Base-by-base conservation (phyloP, 1,284 basidiomycete genomes). In the Ceratobasidium sp. region DNA sequence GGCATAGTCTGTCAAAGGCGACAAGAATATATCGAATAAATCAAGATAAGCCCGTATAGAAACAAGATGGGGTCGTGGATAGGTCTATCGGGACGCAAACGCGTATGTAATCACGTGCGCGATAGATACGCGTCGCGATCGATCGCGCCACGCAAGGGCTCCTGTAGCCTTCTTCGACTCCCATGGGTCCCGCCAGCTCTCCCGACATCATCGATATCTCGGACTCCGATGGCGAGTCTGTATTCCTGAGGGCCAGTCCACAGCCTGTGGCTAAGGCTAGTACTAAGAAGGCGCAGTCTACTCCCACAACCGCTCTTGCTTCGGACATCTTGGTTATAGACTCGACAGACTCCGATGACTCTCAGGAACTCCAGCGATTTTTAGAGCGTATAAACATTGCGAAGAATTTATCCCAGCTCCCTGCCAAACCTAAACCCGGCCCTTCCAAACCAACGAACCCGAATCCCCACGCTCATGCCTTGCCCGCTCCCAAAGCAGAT, bases 131-230 rank as follows among this genome's bases (percentile, higher is more conserved):
- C 57, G 57, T 53, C 47, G 47, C 41, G 69, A 56, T 56, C 65
- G 64, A 69, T 69, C 66, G 24, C 22, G 54, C 11, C 45, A 27
- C 44, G 27, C 36, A 17, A 60, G 36, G 19, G 17, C 29, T 29
- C 22, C 51, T 29, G 47, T n/a, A n/a, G 15, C 31, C 48, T 7
- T 22, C 45, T 15, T 17, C 14, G 22, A 53, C 69, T 27, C 24
- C 56, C 24, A 73, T 62, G 69, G 27, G 47, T 22, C n/a, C 1
- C 57, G 44, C 47, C 7, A 19, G 53, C 48, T 33, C 47, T 7
- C 24, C 33, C 41, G 59, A 73, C 17, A 63, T 63, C n/a, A 73
- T 73, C 24, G 69, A 62, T 2, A 73, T 73, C 19, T 63, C 69
- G 17, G 69, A 73, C 59, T 62, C 69, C 22, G 48, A 63, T 7